Evolutionary conservation across 305 asterid genomes (phyloP).

Genomic region (Solanum hybrid): DNA sequence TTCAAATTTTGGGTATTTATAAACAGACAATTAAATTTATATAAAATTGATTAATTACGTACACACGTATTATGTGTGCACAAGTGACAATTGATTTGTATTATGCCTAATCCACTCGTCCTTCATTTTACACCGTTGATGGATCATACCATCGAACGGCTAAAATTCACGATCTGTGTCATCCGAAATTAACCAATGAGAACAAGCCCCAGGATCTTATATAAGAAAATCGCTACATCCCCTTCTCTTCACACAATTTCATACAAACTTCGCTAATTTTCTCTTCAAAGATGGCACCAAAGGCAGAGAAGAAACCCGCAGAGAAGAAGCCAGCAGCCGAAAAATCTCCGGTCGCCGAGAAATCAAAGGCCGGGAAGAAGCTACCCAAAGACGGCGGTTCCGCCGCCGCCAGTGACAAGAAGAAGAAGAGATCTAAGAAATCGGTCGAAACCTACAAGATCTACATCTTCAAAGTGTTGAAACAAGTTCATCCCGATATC

Average conservation of each 20-base stretch:
- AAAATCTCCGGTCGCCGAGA: slow-evolving; percentile 35
- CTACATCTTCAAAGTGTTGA: slow-evolving; percentile 54
- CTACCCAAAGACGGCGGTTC: not conserved
- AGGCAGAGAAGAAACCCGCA: slow-evolving; percentile 46
- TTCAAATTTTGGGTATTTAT: no score
- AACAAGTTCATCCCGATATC: slow-evolving; percentile 51
- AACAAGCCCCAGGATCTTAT: not conserved
- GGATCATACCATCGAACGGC: not conserved
- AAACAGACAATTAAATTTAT: no score
- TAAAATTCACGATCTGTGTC: not conserved
- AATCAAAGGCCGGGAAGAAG: slow-evolving; percentile 11
- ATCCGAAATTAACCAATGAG: not conserved
- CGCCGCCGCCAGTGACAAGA: not conserved
- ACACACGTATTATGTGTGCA: not conserved
- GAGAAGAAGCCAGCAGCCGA: slow-evolving; percentile 47
- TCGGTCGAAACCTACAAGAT: slow-evolving; percentile 49
- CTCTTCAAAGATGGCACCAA: slow-evolving; percentile 32
- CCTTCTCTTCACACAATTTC: not conserved
- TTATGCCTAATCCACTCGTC: not conserved
- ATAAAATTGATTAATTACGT: no score
- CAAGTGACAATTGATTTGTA: no score
- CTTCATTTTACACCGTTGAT: not conserved
- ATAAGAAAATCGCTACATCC: not conserved
- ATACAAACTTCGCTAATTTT: not conserved
- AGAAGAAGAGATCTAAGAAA: slow-evolving; percentile 15